These are phyloP conservation scores for Brettanomyces anomalus DNA, from an alignment of 805 yeast species.

Conservation along the genomic window DNA sequence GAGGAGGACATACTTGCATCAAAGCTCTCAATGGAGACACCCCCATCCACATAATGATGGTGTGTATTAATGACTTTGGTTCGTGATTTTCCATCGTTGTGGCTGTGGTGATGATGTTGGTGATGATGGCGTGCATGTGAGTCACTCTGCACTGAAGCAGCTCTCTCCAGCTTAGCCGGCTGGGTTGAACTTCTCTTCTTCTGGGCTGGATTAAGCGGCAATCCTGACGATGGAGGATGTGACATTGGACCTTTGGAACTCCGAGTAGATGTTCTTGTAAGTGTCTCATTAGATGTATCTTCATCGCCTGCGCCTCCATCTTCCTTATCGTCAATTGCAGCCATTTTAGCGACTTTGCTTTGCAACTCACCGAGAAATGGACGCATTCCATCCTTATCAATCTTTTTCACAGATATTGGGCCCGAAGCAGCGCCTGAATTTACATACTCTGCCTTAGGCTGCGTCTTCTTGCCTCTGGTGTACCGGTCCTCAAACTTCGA, in stretches of 20 bases:
- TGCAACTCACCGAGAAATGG: constrained; percentile 46
- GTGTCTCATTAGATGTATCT: too few relatives aligned
- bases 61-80: too few relatives aligned
- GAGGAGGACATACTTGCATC: too few relatives aligned
- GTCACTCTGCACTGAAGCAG: background rate
- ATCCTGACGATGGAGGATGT: too few relatives aligned
- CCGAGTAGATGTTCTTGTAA: too few relatives aligned
- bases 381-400: constrained; percentile 14
- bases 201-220: too few relatives aligned
- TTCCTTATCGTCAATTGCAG: constrained; percentile 20
- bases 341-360: constrained; percentile 36
- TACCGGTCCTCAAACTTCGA: constrained; percentile 21
- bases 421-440: constrained; percentile 14
- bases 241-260: too few relatives aligned
- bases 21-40: too few relatives aligned
- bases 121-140: background rate
- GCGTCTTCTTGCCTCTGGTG: constrained; percentile 20
- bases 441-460: constrained; percentile 14
- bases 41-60: too few relatives aligned
- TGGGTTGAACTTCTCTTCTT: too few relatives aligned
- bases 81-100: too few relatives aligned
- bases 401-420: constrained; percentile 11
- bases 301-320: too few relatives aligned
- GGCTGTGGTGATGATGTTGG: background rate
- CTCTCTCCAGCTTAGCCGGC: background rate